Conservation (phyloP, 2,329 filamentous ascomycete species). For the Scleromitrula shiraiana region DNA sequence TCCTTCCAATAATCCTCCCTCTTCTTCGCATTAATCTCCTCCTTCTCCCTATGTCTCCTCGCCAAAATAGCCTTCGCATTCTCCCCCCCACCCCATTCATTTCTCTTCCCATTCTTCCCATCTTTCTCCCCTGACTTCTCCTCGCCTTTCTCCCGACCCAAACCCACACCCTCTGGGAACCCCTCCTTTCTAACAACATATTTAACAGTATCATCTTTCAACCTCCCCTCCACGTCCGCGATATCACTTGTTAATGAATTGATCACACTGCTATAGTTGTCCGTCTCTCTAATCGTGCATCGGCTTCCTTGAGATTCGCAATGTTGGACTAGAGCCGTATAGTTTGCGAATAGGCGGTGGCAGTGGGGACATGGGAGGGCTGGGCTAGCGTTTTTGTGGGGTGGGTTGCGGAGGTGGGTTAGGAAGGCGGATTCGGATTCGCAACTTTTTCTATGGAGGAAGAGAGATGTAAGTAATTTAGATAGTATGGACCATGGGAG, state of each 20-base stretch:
- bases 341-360: constrained; percentile 31
- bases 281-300: constrained; percentile 38
- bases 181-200: constrained; percentile 24
- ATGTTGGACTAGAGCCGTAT: constrained; percentile 40
- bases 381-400: constrained; percentile 18
- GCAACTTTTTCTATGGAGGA: constrained; percentile 14
- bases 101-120: not conserved
- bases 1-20: constrained; percentile 4
- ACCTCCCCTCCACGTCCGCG: constrained; percentile 20
- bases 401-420: constrained; percentile 39
- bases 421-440: constrained; percentile 12
- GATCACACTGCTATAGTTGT: constrained; percentile 33
- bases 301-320: constrained; percentile 36
- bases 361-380: constrained; percentile 7
- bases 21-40: not conserved
- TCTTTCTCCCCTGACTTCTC: too few species aligned
- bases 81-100: too few species aligned
- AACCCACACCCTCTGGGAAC: not conserved
- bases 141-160: too few species aligned
- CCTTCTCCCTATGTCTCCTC: not conserved
- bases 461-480: too few species aligned
- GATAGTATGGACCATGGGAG: not conserved
- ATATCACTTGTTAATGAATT: constrained; percentile 35
- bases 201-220: constrained; percentile 30
- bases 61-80: not conserved